Percentiles rank a stretch among this genome's conserved stretches.
These are phyloP conservation scores for Rhodomyrtus tomentosa DNA, from an alignment of 345 rosid genomes.

Conservation along the genomic window DNA sequence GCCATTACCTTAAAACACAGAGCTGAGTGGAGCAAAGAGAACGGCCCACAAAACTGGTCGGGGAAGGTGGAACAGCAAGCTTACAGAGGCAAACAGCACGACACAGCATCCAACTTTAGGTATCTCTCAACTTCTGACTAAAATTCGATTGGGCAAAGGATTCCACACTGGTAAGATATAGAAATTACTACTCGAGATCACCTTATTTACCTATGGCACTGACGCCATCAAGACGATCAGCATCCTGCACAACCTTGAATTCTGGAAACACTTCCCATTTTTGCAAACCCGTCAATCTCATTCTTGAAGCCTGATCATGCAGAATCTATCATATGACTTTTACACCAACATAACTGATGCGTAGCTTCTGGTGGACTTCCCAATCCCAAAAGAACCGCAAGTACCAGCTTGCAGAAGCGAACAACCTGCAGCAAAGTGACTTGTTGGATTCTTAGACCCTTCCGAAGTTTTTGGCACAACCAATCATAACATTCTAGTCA, in stretches of 20 bases:
- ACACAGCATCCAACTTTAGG: not conserved
- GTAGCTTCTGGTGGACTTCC: not conserved
- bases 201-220: constrained; percentile 58
- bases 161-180: not conserved
- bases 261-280: constrained; percentile 35
- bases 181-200: not conserved
- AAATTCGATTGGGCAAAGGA: not conserved
- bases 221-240: constrained; percentile 87
- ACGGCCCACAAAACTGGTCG: too few relatives aligned
- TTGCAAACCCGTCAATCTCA: constrained; percentile 37
- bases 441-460: too few relatives aligned
- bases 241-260: constrained; percentile 86
- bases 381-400: not conserved
- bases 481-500: too few relatives aligned
- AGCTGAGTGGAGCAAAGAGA: too few relatives aligned
- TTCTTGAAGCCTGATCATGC: constrained; percentile 64
- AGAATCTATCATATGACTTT: not conserved
- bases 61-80: too few relatives aligned
- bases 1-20: too few relatives aligned
- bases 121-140: not conserved
- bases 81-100: too few relatives aligned
- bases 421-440: too few relatives aligned
- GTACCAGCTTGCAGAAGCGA: too few relatives aligned
- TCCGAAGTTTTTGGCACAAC: too few relatives aligned
- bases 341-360: not conserved